Percentiles rank a stretch among this genome's conserved stretches.
Conservation (phyloP, 768 basidiomycete species). For the Lactarius psammicola region DNA sequence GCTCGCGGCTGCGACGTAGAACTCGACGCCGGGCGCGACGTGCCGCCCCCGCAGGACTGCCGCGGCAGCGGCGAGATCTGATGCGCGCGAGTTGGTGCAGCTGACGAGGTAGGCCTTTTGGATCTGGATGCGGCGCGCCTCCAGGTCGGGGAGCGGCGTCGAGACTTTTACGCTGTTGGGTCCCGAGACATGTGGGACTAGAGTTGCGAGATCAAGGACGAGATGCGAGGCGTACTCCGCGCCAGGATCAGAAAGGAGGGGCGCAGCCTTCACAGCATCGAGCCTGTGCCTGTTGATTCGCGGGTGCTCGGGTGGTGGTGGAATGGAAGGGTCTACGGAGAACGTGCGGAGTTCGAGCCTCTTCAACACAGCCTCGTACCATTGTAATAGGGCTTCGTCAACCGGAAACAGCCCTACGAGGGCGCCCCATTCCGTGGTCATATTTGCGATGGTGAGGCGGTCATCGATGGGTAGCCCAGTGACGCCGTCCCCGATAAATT, state of each 20-base stretch:
- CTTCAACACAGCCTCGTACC: constrained; percentile 77
- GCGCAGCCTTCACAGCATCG: constrained; percentile 53
- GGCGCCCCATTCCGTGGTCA: constrained; percentile 99
- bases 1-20: constrained; percentile 96
- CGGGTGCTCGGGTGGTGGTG: constrained; percentile 76
- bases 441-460: constrained; percentile 95
- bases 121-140: constrained; percentile 70
- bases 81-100: constrained; percentile 96
- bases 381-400: constrained; percentile 74
- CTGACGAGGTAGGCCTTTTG: constrained; percentile 98
- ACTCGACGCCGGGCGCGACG: constrained; percentile 88
- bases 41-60: constrained; percentile 79
- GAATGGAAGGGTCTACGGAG: constrained; percentile 53
- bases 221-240: constrained; percentile 87
- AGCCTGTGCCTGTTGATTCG: constrained; percentile 78
- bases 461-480: constrained; percentile 80
- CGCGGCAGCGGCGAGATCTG: constrained; percentile 91
- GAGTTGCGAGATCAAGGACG: constrained; percentile 86
- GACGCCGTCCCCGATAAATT: constrained; percentile 91
- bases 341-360: constrained; percentile 79
- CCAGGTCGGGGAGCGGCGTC: constrained; percentile 86
- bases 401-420: constrained; percentile 94
- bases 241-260: constrained; percentile 66
- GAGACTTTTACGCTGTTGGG: constrained; percentile 98
- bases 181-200: constrained; percentile 94